These are phyloP conservation scores for Phlyctochytrium arcticum DNA, from an alignment of 192 early-diverging fungal genomes.

Conservation along the genomic window DNA sequence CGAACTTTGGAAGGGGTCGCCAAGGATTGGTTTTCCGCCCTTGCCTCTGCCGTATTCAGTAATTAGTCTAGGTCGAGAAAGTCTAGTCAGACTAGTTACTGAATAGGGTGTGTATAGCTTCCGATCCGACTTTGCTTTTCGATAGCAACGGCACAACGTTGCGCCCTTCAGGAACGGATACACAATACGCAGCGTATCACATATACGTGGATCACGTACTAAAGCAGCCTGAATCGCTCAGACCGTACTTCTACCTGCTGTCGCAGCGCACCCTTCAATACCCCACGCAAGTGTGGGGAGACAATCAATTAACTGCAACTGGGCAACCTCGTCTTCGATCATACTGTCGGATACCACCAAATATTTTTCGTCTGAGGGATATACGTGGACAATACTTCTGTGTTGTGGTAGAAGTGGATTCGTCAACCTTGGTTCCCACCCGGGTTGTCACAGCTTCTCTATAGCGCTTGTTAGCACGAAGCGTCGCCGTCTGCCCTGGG, in stretches of 20 bases:
- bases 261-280: background rate
- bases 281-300: background rate
- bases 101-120: no score
- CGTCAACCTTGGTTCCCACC: background rate
- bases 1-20: no score
- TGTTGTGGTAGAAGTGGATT: background rate
- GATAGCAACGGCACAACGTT: background rate
- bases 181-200: background rate
- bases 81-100: no score
- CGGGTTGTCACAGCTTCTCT: background rate
- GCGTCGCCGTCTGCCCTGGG: no score
- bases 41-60: no score
- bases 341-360: background rate
- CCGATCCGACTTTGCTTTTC: background rate
- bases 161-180: background rate
- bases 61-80: no score
- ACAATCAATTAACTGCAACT: background rate
- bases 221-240: background rate
- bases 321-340: background rate
- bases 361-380: background rate
- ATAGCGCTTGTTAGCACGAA: no score
- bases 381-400: background rate
- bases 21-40: no score
- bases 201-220: background rate
- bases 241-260: background rate